A percentile compares a stretch with the other conserved stretches of the same genome.
These are phyloP conservation scores for Phytophthora hibernalis DNA, from an alignment of 352 stramenopile genomes.

Conservation along the genomic window DNA sequence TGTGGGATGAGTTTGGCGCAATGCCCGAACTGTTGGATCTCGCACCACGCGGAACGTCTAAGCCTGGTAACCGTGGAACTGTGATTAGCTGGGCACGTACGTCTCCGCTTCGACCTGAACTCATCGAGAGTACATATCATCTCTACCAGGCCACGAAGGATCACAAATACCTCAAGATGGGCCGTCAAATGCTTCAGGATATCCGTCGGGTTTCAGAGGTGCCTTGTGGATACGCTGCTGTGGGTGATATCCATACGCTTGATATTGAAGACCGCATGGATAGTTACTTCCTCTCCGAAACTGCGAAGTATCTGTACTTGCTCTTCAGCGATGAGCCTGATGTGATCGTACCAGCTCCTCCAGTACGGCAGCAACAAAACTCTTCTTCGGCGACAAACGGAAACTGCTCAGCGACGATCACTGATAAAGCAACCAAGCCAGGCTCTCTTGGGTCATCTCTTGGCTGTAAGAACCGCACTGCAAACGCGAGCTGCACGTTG, in stretches of 20 bases:
- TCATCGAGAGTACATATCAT: conserved; percentile 98
- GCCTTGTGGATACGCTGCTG: conserved; percentile 93
- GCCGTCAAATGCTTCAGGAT: conserved; percentile 86
- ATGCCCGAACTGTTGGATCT: conserved; percentile 96
- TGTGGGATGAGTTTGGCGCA: conserved; percentile 95
- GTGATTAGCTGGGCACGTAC: conserved; percentile 83
- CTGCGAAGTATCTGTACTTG: conserved; percentile 99
- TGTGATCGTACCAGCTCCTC: conserved; percentile 64
- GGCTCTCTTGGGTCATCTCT: conserved; percentile 2
- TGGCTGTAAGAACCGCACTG: conserved; percentile 9
- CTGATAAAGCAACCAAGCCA: conserved; percentile 5
- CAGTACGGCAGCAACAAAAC: conserved; percentile 9
- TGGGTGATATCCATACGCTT: conserved; percentile 91
- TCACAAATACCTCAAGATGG: conserved; percentile 91
- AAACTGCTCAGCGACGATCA: conserved; percentile 4
- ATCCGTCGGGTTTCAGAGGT: conserved; percentile 90
- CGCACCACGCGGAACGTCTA: conserved; percentile 30
- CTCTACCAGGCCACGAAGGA: conserved; percentile 92
- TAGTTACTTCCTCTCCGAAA: conserved; percentile 99
- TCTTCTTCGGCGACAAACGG: conserved; percentile 5
- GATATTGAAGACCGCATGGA: conserved; percentile 97
- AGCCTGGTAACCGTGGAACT: conserved; percentile 38
- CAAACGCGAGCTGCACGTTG: conserved; percentile 18
- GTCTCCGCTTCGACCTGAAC: conserved; percentile 96
- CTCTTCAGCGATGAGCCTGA: conserved; percentile 95